phyloP scores from a whole-genome alignment of 1,284 basidiomycete genomes.

The Fistulina hepatica region DNA sequence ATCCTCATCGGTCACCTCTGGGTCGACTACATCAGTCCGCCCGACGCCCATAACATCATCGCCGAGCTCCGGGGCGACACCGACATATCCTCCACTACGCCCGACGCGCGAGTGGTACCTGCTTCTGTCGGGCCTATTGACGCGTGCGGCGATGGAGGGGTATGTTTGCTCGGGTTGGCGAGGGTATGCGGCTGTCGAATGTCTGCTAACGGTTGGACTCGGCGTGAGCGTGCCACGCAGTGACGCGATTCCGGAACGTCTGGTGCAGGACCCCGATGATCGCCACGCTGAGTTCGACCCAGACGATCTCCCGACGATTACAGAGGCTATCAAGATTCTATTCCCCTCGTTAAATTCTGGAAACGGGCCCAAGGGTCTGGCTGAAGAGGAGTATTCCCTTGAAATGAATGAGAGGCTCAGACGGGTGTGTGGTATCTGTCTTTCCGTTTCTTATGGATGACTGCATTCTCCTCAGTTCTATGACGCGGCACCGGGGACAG shows the following conservation, averaged over 20 bases:
- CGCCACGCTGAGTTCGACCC: slow-evolving; percentile 47
- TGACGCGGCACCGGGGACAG: slow-evolving; percentile 55
- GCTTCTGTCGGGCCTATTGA: slow-evolving; percentile 61
- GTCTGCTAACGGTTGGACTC: slow-evolving; percentile 62
- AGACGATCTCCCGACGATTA: slow-evolving; percentile 59
- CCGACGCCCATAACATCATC: too few relatives aligned
- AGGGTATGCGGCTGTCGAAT: slow-evolving; percentile 57
- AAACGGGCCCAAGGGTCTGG: slow-evolving; percentile 25
- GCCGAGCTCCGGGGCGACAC: background rate
- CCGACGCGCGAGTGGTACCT: slow-evolving; percentile 74
- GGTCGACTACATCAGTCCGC: background rate
- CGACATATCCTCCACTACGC: slow-evolving; percentile 17
- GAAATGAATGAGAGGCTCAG: slow-evolving; percentile 58
- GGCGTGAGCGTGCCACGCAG: slow-evolving; percentile 29
- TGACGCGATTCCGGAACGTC: too few relatives aligned
- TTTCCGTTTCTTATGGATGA: background rate
- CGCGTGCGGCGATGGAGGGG: slow-evolving; percentile 70
- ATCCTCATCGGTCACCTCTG: background rate
- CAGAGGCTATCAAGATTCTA: slow-evolving; percentile 53
- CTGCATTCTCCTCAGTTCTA: slow-evolving; percentile 43
- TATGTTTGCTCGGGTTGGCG: slow-evolving; percentile 73
- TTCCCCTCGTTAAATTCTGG: slow-evolving; percentile 46
- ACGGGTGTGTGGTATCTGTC: slow-evolving; percentile 35
- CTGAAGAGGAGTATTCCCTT: slow-evolving; percentile 51
- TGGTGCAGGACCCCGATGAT: slow-evolving; percentile 19